Base-by-base conservation (phyloP, 306 rosid species). In the Fagus sylvatica region DNA sequence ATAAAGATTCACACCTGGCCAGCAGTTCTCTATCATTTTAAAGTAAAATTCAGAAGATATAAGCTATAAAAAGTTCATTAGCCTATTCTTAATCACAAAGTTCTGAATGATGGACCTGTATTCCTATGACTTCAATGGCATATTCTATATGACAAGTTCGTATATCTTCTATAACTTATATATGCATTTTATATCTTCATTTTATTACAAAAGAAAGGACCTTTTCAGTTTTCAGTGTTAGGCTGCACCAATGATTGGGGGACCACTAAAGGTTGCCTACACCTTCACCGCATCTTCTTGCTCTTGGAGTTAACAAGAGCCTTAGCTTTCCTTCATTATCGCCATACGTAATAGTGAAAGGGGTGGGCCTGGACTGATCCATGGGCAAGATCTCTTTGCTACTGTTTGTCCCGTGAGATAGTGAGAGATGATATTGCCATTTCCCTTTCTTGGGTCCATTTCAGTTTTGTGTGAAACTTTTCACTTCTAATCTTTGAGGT, bases 381-480 rank as follows among this genome's bases (percentile, higher is more conserved):
- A 80, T 53, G 54, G 51, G 73, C 40, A 87, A 87, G 84, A 91
- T 90, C 81, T 85, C 82, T 78, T 88, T 88, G 93, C 87, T 88
- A 86, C 90, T 80, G 88, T 86, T 84, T 89, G 88, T 77, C 86
- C 81, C 84, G 69, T 41, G 57, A 79, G 90, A 89, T 80, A 61
- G 77, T 73, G 88, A 87, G 77, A 83, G 76, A 83, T 89, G 85
- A 83, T 83, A 39, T 75, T 82, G 79, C 78, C 82, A 64, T 77
- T 83, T 84, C 90, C 83, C 73, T 90, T 85, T 81, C 93, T 80
- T 17, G 73, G 91, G 89, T 37, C 96, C 91, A 75, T 80, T 77
- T 55, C 51, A 64, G 42, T 53, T 76, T 60, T 71, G 28, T 64
- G 75, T 71, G 41, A 78, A 40, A 62, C n/a, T 78, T 22, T 55